Evolutionary conservation across 768 basidiomycete genomes (phyloP).

Genomic region (Xerocomus brunneocitrinus): DNA sequence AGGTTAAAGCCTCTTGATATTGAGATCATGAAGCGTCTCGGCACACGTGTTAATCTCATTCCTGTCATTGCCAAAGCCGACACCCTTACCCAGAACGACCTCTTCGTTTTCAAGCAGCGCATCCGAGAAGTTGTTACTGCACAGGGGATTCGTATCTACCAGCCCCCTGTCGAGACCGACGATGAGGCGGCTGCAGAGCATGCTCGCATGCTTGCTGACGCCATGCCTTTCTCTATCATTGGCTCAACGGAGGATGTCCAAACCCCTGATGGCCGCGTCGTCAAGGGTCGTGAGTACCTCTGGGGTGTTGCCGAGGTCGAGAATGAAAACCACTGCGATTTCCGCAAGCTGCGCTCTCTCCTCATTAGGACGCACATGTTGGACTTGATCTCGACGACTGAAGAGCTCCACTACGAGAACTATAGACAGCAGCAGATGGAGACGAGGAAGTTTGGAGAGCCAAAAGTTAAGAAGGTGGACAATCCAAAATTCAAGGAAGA

Average conservation of each 20-base stretch:
- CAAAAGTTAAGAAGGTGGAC: constrained; percentile 97
- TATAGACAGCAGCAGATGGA: constrained; percentile 99
- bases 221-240: constrained; percentile 98
- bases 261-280: constrained; percentile 83
- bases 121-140: constrained; percentile 88
- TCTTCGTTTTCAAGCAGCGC: constrained; percentile 88
- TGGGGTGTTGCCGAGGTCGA: constrained; percentile 99
- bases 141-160: constrained; percentile 93
- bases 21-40: constrained; percentile 99
- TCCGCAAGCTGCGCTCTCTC: constrained; percentile 93
- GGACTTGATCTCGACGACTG: constrained; percentile 92
- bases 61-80: constrained; percentile 98
- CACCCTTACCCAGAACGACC: constrained; percentile 91
- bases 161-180: constrained; percentile 86
- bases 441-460: constrained; percentile 97
- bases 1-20: constrained; percentile 95
- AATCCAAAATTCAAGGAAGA: constrained; percentile 99
- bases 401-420: constrained; percentile 95
- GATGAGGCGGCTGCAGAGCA: constrained; percentile 85
- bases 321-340: constrained; percentile 99
- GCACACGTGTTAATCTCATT: constrained; percentile 96
- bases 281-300: constrained; percentile 97
- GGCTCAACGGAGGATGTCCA: constrained; percentile 94
- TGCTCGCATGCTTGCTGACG: constrained; percentile 79
- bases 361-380: constrained; percentile 98